Evolutionary conservation across 495 filamentous ascomycete genomes (phyloP).

Genomic region (Aspergillus kassunensis): DNA sequence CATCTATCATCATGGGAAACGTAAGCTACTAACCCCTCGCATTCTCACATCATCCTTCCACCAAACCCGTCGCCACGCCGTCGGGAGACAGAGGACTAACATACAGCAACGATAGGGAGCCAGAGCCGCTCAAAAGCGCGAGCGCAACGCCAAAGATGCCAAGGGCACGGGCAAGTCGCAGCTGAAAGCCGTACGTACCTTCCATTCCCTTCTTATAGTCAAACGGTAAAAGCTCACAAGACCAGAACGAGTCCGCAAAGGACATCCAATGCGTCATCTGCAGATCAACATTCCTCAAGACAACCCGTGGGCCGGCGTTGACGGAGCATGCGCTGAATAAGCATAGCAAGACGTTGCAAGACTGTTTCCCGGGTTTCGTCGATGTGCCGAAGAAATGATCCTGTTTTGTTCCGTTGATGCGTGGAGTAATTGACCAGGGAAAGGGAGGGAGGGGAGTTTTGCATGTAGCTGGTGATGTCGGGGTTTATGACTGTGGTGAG

Average conservation of each 20-base stretch:
- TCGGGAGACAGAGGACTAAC: too few species aligned
- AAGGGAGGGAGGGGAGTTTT: too few species aligned
- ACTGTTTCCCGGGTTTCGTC: conserved; percentile 16
- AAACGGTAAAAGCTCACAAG: neutral
- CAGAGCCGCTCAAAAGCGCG: conserved; percentile 15
- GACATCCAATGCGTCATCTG: conserved; percentile 16
- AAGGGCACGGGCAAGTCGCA: conserved; percentile 16
- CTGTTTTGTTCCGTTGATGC: neutral
- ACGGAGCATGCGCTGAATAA: conserved; percentile 17
- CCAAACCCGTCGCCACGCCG: neutral
- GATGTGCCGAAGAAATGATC: conserved; percentile 6
- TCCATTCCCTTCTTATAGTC: neutral
- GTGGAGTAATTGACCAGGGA: too few species aligned
- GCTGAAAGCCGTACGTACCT: conserved; percentile 14
- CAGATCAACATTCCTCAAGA: conserved; percentile 18
- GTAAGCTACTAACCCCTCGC: conserved; percentile 2
- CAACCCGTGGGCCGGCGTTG: conserved; percentile 10
- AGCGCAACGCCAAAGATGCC: conserved; percentile 18
- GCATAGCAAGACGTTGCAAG: conserved; percentile 18
- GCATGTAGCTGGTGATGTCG: too few species aligned
- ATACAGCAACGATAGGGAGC: conserved; percentile 3
- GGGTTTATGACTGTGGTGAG: too few species aligned
- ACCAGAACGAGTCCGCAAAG: conserved; percentile 17
- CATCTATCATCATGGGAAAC: neutral
- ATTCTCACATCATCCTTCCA: neutral